phyloP scores from a whole-genome alignment of 2,329 filamentous ascomycete species.

The Thelonectria blattea region DNA sequence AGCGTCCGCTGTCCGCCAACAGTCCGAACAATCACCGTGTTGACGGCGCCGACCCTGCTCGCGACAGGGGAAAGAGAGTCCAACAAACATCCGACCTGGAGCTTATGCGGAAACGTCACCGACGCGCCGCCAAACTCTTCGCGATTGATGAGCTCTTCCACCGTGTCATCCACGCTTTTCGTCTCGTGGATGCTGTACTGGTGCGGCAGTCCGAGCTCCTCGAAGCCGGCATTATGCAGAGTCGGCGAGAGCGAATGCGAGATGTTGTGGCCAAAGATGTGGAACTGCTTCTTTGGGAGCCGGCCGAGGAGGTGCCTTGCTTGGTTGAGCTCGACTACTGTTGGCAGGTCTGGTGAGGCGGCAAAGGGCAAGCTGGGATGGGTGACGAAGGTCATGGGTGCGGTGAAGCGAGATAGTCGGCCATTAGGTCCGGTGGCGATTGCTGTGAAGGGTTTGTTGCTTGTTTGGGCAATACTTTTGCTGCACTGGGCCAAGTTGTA shows the following conservation, averaged over 20 bases:
- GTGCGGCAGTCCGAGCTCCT: conserved; percentile 6
- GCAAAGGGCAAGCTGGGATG: conserved; percentile 6
- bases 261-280: conserved; percentile 24
- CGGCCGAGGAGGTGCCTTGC: conserved; percentile 1
- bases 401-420: conserved; percentile 7
- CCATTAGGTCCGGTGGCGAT: conserved; percentile 1
- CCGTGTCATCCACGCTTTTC: conserved; percentile 12
- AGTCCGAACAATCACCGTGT: conserved; percentile 12
- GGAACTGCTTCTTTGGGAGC: conserved; percentile 12
- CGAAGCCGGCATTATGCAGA: conserved; percentile 19
- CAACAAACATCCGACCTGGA: conserved; percentile 13
- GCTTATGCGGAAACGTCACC: conserved; percentile 17
- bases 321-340: conserved; percentile 6
- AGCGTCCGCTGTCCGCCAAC: conserved; percentile 5
- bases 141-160: conserved; percentile 9
- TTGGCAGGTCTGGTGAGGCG: conserved; percentile 1
- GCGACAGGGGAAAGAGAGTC: conserved; percentile 6
- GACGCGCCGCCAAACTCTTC: conserved; percentile 19
- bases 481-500: neutral
- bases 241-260: conserved; percentile 17
- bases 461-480: neutral
- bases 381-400: conserved; percentile 6
- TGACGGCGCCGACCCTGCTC: conserved; percentile 15
- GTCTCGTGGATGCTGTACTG: conserved; percentile 19
- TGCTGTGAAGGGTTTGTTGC: conserved; percentile 1